Conservation (phyloP, 2,329 filamentous ascomycete genomes). For the Paraphoma sp. region DNA sequence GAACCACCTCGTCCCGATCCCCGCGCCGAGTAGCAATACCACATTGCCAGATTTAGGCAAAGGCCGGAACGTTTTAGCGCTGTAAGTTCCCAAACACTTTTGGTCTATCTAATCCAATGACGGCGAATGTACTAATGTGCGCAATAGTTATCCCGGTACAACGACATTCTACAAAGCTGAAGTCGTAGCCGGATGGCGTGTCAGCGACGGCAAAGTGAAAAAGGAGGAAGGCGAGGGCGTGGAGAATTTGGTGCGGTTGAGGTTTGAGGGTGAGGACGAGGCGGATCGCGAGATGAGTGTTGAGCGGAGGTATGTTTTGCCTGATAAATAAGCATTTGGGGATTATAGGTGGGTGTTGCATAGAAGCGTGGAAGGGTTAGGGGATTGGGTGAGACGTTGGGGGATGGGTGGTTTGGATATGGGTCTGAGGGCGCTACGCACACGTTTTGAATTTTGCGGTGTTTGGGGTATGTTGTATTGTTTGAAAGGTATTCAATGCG, state of each 20-base stretch:
- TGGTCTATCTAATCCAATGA: too few relatives aligned
- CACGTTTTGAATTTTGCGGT: neutral
- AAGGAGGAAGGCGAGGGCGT: slow-evolving; percentile 50
- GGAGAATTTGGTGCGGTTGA: slow-evolving; percentile 51
- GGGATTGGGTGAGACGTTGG: neutral
- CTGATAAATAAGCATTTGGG: slow-evolving; percentile 33
- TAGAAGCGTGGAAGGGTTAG: neutral
- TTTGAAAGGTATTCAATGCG: neutral
- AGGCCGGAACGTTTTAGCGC: slow-evolving; percentile 54
- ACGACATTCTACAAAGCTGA: slow-evolving; percentile 63
- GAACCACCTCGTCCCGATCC: slow-evolving; percentile 54
- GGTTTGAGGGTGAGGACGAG: slow-evolving; percentile 58
- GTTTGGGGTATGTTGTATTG: neutral
- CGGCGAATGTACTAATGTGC: neutral
- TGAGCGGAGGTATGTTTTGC: slow-evolving; percentile 58
- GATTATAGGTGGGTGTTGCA: neutral
- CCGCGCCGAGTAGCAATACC: slow-evolving; percentile 49
- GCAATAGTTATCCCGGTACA: slow-evolving; percentile 52
- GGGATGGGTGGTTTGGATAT: neutral
- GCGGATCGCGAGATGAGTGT: slow-evolving; percentile 55
- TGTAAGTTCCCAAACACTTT: slow-evolving; percentile 20
- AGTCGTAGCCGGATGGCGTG: slow-evolving; percentile 52
- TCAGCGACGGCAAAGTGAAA: slow-evolving; percentile 38
- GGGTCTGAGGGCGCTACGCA: neutral
- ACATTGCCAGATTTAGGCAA: slow-evolving; percentile 51